Evolutionary conservation across 805 yeast genomes (phyloP).

Genomic region (Zygosaccharomyces siamensis): DNA sequence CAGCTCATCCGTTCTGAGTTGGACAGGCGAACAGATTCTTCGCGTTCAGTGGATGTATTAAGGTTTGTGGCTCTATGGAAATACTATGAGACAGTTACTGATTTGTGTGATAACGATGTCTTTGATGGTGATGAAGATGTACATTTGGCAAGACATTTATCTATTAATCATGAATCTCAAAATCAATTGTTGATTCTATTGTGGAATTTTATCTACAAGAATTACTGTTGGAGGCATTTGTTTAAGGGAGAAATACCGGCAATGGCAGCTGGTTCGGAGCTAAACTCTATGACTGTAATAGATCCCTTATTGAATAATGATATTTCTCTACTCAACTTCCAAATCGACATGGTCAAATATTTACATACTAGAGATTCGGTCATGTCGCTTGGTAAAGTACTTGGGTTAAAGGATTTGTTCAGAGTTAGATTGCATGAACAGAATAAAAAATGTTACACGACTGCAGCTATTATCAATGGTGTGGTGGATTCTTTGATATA

Average conservation of each 20-base stretch:
- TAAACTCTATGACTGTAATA: slow-evolving; percentile 22
- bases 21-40: slow-evolving; percentile 15
- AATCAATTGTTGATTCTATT: slow-evolving; percentile 18
- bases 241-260: slow-evolving; percentile 29
- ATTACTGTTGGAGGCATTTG: slow-evolving; percentile 30
- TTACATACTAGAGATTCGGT: slow-evolving; percentile 25
- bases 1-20: slow-evolving; percentile 19
- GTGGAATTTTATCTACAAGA: slow-evolving; percentile 31
- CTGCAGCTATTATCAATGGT: slow-evolving; percentile 24
- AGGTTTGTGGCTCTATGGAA: slow-evolving; percentile 24
- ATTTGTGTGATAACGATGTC: slow-evolving; percentile 10
- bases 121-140: slow-evolving; percentile 30
- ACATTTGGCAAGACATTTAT: slow-evolving; percentile 24
- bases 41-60: slow-evolving; percentile 18
- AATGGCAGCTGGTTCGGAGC: slow-evolving; percentile 16
- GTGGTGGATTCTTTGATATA: slow-evolving; percentile 29
- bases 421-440: slow-evolving; percentile 20
- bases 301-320: slow-evolving; percentile 27
- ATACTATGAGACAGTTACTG: slow-evolving; percentile 16
- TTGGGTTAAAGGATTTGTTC: slow-evolving; percentile 17
- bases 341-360: slow-evolving; percentile 26
- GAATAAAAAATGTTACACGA: slow-evolving; percentile 22
- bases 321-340: slow-evolving; percentile 18
- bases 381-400: slow-evolving; percentile 22
- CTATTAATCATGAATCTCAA: slow-evolving; percentile 28